A percentile compares a stretch with the other conserved stretches of the same genome.
Evolutionary conservation across 2,329 filamentous ascomycete species (phyloP).

Genomic region (Aspergillus sp.): DNA sequence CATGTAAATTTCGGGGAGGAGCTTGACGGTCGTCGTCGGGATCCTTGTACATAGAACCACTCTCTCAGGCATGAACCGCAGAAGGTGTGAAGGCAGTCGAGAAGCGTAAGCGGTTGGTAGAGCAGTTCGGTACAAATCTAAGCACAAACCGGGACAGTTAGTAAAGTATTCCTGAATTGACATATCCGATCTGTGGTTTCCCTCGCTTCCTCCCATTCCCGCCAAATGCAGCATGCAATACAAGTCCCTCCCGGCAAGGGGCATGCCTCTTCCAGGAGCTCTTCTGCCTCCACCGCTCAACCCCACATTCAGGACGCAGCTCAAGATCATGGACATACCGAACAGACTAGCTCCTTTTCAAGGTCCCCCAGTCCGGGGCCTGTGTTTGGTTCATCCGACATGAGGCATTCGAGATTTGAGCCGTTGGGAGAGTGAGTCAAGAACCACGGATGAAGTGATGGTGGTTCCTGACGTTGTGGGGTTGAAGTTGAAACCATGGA

Average conservation of each 20-base stretch:
- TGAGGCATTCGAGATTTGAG: constrained; percentile 3
- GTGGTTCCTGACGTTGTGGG: background rate
- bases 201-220: background rate
- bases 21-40: constrained; percentile 41
- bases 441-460: background rate
- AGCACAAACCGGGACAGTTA: constrained; percentile 2
- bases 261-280: constrained; percentile 7
- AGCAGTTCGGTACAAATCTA: constrained; percentile 96
- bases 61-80: constrained; percentile 92
- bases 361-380: constrained; percentile 52
- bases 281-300: too few species aligned
- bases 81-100: constrained; percentile 92
- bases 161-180: background rate
- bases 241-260: background rate
- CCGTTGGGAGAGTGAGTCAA: background rate
- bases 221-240: background rate
- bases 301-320: too few species aligned
- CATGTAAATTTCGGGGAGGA: constrained; percentile 64
- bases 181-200: too few species aligned
- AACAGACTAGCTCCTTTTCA: constrained; percentile 91
- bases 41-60: constrained; percentile 81
- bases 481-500: too few species aligned
- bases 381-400: constrained; percentile 11
- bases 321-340: constrained; percentile 52
- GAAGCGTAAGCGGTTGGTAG: constrained; percentile 80